Evolutionary conservation across 148 eudicot species (phyloP), one percentile per base, ranked within the genome.

Genomic region (Cornus florida): DNA sequence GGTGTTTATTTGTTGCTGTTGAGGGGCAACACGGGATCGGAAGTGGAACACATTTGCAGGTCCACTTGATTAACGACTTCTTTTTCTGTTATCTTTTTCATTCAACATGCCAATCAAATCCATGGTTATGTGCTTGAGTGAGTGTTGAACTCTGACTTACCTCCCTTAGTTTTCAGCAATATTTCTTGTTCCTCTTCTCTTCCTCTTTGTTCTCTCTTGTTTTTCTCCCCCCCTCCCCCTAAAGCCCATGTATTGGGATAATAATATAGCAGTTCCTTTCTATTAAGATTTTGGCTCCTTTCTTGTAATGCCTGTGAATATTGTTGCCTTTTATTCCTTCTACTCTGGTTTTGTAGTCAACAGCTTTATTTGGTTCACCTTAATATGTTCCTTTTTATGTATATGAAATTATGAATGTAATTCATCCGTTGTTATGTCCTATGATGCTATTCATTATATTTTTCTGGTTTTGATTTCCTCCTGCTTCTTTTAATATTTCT

Each of bases 401-500:
- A 9, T 43, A 60, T 24, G n/a, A n/a, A n/a, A n/a, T n/a, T n/a
- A n/a, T n/a, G 77, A 35, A 38, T 73, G 39, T 56, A 2, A 31
- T 7, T 14, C 59, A 43, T 67, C 71, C 3, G 33, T 66, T 41
- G n/a, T 65, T 65, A 41, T 33, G 59, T 23, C 39, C 12, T 19
- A 68, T 67, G 64, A 9, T 28, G 38, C 39, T 67, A 28, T 77
- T 77, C 16, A n/a, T 6, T 46, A 22, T 70, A 19, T 53, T 56
- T 48, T 39, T 73, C 24, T 33, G 38, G 13, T n/a, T 32, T 43
- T n/a, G 20, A n/a, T 72, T 28, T 62, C 2, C 59, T 14, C 62
- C 67, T 69, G 41, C 73, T 71, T n/a, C 53, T 71, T 73, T 67
- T 38, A 12, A 33, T 20, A 8, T 74, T 46, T 70, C 41, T 72